Conservation (phyloP, 169 alveolate genomes). For the Eimeria maxima region DNA sequence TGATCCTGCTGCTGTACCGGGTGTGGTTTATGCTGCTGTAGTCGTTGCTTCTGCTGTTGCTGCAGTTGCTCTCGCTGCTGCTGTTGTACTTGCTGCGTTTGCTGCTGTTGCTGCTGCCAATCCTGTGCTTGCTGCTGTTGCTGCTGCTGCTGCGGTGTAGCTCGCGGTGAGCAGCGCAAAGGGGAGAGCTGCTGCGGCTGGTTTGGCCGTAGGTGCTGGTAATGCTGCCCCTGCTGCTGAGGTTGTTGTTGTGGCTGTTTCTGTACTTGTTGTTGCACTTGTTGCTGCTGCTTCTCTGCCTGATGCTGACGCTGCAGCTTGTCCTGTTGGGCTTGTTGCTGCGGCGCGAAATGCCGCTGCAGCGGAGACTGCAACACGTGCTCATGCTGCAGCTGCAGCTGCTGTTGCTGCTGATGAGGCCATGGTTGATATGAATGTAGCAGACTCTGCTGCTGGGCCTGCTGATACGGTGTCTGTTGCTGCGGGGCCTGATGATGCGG, state of each 20-base stretch:
- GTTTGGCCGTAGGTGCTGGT: neutral
- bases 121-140: neutral
- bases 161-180: neutral
- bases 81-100: neutral
- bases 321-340: neutral
- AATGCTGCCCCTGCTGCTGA: slow-evolving; percentile 44
- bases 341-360: slow-evolving; percentile 31
- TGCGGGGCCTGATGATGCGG: too few relatives aligned
- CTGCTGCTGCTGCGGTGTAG: neutral
- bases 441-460: neutral
- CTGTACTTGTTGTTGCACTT: neutral
- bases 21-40: too few relatives aligned
- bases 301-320: neutral
- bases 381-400: neutral
- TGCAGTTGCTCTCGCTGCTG: neutral
- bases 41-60: slow-evolving; percentile 14
- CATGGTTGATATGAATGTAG: neutral
- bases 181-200: neutral
- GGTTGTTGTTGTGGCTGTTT: neutral
- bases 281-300: slow-evolving; percentile 25
- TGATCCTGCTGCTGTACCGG: slow-evolving; percentile 5
- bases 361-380: neutral
- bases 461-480: neutral
- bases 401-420: neutral
- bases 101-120: neutral